phyloP scores from a whole-genome alignment of 257 asterid genomes.

The Nicotiana undulata region DNA sequence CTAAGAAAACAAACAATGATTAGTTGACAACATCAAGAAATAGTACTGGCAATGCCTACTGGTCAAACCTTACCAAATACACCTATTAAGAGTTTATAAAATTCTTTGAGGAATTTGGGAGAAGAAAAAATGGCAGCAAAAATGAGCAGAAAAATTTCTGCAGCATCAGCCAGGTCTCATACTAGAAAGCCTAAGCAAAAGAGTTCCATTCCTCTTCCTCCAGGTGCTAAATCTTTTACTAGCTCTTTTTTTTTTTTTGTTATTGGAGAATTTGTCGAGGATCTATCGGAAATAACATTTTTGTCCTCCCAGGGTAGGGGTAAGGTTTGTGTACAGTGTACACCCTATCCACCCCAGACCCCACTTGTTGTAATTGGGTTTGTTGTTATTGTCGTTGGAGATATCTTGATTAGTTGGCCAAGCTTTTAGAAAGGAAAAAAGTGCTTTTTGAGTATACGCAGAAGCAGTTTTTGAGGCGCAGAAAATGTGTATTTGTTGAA shows the following conservation, averaged over 20 bases:
- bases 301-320: too few species aligned
- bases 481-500: too few species aligned
- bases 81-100: neutral
- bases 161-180: conserved; percentile 83
- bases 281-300: too few species aligned
- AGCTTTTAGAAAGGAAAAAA: too few species aligned
- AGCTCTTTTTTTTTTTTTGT: neutral
- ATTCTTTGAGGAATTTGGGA: neutral
- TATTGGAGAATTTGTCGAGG: neutral
- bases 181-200: conserved; percentile 50
- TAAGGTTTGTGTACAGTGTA: too few species aligned
- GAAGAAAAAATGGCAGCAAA: conserved; percentile 48
- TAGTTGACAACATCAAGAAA: neutral
- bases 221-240: conserved; percentile 28
- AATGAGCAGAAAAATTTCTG: conserved; percentile 46
- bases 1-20: neutral
- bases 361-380: too few species aligned
- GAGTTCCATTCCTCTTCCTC: conserved; percentile 26
- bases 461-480: too few species aligned
- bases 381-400: too few species aligned
- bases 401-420: neutral
- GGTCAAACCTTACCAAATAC: neutral
- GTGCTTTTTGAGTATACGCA: too few species aligned
- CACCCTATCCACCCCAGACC: too few species aligned
- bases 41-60: neutral